Conservation (phyloP, 2,329 filamentous ascomycete species). For the Hymenoscyphus linearis region DNA sequence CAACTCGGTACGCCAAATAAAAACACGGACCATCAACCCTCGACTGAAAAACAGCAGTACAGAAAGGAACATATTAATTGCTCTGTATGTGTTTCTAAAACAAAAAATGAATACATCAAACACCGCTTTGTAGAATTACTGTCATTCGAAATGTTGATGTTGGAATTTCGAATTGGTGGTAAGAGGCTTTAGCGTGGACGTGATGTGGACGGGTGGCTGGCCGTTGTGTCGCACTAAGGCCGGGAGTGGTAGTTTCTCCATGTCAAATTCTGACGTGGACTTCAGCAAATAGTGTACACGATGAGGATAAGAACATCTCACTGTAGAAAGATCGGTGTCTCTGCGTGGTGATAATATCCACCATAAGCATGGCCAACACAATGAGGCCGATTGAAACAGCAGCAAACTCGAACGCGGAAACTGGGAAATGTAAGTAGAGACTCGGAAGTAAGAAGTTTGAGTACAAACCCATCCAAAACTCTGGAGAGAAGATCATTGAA, state of each 20-base stretch:
- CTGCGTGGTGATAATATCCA: neutral
- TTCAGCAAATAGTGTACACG: neutral
- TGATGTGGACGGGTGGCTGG: neutral
- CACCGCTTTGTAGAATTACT: neutral
- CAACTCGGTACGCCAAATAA: no score
- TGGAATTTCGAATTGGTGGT: neutral
- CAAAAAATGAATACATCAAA: no score
- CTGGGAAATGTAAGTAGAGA: neutral
- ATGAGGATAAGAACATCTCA: neutral
- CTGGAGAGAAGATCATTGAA: neutral
- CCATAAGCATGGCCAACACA: neutral
- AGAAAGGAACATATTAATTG: no score
- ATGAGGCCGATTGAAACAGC: neutral
- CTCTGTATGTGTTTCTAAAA: no score
- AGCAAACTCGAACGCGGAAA: neutral
- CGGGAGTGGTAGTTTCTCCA: conserved; percentile 1
- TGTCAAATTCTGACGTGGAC: neutral
- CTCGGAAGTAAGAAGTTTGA: neutral
- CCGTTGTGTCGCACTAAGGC: neutral
- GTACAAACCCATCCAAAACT: neutral
- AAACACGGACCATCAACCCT: no score
- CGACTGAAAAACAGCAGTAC: no score
- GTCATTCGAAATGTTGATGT: neutral
- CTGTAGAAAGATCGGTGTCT: conserved; percentile 4
- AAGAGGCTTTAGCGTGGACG: neutral